Evolutionary conservation across 2,329 filamentous ascomycete genomes (phyloP).

Genomic region (Penicillium brasilianum): DNA sequence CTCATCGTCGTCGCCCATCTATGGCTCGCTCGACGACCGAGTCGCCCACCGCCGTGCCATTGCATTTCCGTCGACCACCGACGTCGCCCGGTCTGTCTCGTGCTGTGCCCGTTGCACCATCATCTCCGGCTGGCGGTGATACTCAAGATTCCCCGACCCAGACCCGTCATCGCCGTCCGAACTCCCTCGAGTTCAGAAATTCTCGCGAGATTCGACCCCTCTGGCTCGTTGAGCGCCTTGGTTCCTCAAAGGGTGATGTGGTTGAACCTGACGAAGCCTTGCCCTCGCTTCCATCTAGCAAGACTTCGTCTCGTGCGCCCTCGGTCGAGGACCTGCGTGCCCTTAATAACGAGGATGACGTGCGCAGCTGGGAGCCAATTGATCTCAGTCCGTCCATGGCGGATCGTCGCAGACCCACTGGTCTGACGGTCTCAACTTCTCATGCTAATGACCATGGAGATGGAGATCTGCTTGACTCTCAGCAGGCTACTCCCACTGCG

Average conservation of each 20-base stretch:
- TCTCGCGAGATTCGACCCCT: conserved; percentile 76
- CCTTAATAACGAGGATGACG: conserved; percentile 34
- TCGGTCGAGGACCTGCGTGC: conserved; percentile 51
- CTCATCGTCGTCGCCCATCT: conserved; percentile 36
- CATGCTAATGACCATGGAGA: conserved; percentile 38
- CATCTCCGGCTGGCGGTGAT: conserved; percentile 35
- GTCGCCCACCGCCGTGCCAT: conserved; percentile 61
- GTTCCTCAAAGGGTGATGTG: conserved; percentile 47
- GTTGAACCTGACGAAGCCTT: conserved; percentile 47
- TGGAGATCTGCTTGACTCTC: conserved; percentile 61
- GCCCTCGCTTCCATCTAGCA: conserved; percentile 59
- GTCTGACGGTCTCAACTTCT: conserved; percentile 42
- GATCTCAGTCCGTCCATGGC: conserved; percentile 33
- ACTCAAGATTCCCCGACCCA: conserved; percentile 51
- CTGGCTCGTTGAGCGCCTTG: conserved; percentile 75
- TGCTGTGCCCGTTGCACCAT: conserved; percentile 46
- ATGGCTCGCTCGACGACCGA: conserved; percentile 35
- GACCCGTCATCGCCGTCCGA: conserved; percentile 52
- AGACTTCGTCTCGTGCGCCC: conserved; percentile 53
- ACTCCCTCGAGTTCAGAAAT: conserved; percentile 58
- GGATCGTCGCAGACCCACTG: conserved; percentile 34
- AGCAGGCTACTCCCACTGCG: conserved; percentile 72
- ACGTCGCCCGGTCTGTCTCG: conserved; percentile 51
- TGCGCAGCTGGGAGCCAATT: conserved; percentile 38
- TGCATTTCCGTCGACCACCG: conserved; percentile 60